Conservation (phyloP, 2,329 filamentous ascomycete genomes). For the Dactylonectria macrodidyma region DNA sequence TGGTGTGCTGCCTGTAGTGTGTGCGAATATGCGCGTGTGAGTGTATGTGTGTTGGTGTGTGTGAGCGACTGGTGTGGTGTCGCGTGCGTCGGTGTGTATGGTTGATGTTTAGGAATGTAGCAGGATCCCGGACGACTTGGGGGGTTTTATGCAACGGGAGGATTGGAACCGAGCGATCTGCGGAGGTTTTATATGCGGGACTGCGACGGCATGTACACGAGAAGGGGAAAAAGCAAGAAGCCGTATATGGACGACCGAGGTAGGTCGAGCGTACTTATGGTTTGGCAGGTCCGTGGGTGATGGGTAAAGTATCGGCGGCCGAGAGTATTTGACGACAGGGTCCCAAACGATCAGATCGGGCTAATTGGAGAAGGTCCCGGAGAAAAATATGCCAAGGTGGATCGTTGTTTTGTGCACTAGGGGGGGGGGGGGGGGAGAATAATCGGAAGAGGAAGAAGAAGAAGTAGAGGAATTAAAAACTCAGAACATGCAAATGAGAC, state of each 20-base stretch:
- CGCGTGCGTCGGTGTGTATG: slow-evolving; percentile 39
- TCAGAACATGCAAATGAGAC: not conserved
- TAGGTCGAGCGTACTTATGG: slow-evolving; percentile 21
- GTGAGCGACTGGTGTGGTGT: slow-evolving; percentile 17
- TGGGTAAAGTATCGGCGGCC: slow-evolving; percentile 26
- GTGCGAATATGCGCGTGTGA: slow-evolving; percentile 13
- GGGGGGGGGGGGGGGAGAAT: slow-evolving; percentile 4
- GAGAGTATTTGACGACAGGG: slow-evolving; percentile 18
- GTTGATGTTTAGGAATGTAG: slow-evolving; percentile 46
- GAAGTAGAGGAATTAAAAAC: not conserved
- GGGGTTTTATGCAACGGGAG: slow-evolving; percentile 39
- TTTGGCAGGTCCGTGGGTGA: slow-evolving; percentile 11
- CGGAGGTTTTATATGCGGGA: slow-evolving; percentile 36
- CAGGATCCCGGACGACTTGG: slow-evolving; percentile 40
- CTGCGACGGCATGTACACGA: slow-evolving; percentile 35
- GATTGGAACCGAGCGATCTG: slow-evolving; percentile 40
- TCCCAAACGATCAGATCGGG: slow-evolving; percentile 12
- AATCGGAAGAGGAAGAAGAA: slow-evolving; percentile 9
- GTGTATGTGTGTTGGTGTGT: slow-evolving; percentile 15
- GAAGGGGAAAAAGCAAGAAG: slow-evolving; percentile 13
- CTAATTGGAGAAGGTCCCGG: not conserved
- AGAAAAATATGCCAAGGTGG: not conserved
- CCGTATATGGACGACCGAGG: slow-evolving; percentile 19
- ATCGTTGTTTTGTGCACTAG: slow-evolving; percentile 18
- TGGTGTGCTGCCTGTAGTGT: not conserved